Conservation (phyloP, 805 yeast species). For the Hanseniaspora singularis region DNA sequence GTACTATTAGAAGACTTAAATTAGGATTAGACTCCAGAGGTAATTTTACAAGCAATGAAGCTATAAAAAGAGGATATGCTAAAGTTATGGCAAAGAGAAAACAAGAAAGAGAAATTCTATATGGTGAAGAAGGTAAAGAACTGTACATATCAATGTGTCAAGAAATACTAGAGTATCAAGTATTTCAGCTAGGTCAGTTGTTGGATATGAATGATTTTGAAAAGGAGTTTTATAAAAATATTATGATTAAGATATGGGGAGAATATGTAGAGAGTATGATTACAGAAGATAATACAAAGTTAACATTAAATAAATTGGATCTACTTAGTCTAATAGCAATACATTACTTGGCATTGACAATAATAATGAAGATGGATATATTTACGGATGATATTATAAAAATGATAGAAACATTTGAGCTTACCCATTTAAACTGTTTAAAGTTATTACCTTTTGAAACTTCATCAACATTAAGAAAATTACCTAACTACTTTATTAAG, state of each 20-base stretch:
- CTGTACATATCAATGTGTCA: conserved; percentile 41
- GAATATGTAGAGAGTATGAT: conserved; percentile 5
- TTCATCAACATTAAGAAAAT: neutral
- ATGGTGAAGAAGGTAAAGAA: conserved; percentile 39
- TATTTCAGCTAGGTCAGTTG: conserved; percentile 8
- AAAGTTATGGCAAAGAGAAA: conserved; percentile 16
- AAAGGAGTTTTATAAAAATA: neutral
- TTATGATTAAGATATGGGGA: conserved; percentile 5
- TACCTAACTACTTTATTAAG: conserved; percentile 9
- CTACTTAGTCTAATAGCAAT: conserved; percentile 26
- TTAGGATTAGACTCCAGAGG: conserved; percentile 37
- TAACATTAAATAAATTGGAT: conserved; percentile 13
- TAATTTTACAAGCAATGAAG: conserved; percentile 25
- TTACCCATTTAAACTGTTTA: conserved; percentile 13
- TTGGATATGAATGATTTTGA: conserved; percentile 3
- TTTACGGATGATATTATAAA: conserved; percentile 38
- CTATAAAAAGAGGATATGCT: conserved; percentile 21
- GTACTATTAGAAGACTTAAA: conserved; percentile 30
- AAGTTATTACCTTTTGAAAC: neutral
- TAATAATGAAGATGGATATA: conserved; percentile 39
- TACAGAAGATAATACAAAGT: neutral
- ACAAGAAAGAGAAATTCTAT: conserved; percentile 23
- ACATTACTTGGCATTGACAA: conserved; percentile 38
- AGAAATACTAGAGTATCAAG: conserved; percentile 38
- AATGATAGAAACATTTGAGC: conserved; percentile 14